Conservation (phyloP, 2,329 filamentous ascomycete genomes). For the Pseudogymnoascus sp. region DNA sequence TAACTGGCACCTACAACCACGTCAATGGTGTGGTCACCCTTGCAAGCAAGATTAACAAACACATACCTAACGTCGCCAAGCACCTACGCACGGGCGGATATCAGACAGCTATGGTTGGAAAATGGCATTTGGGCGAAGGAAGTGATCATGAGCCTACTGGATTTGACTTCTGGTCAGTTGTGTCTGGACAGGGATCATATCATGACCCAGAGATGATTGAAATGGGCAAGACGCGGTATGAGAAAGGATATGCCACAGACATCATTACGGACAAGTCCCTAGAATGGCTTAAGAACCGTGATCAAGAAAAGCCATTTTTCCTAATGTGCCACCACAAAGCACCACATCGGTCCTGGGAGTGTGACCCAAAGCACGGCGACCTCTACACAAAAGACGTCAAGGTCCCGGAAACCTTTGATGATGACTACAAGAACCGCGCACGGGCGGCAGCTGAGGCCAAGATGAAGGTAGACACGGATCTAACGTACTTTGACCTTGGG, state of each 20-base stretch:
- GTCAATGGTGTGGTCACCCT: constrained; percentile 45
- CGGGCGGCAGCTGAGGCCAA: constrained; percentile 40
- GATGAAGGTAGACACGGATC: constrained; percentile 42
- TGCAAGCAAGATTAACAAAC: constrained; percentile 40
- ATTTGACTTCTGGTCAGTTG: constrained; percentile 43
- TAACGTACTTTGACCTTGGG: constrained; percentile 43
- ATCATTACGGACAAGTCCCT: constrained; percentile 44
- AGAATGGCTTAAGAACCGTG: constrained; percentile 32
- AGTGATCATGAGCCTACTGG: constrained; percentile 37
- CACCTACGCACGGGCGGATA: constrained; percentile 38
- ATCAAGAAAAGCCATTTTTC: constrained; percentile 37
- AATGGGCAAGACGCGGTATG: constrained; percentile 24
- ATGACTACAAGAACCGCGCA: constrained; percentile 46
- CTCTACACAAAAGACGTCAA: constrained; percentile 39
- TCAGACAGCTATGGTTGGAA: constrained; percentile 43
- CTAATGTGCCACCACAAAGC: constrained; percentile 50
- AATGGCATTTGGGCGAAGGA: constrained; percentile 46
- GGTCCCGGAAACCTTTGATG: constrained; percentile 42
- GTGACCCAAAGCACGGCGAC: constrained; percentile 37
- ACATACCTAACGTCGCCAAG: constrained; percentile 43
- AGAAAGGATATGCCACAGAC: constrained; percentile 40
- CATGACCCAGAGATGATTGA: constrained; percentile 43
- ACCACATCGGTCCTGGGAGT: constrained; percentile 45
- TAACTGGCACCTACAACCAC: constrained; percentile 44
- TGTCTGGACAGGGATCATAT: constrained; percentile 45